Conservation (phyloP, 306 rosid genomes). For the Prunus campanulata region DNA sequence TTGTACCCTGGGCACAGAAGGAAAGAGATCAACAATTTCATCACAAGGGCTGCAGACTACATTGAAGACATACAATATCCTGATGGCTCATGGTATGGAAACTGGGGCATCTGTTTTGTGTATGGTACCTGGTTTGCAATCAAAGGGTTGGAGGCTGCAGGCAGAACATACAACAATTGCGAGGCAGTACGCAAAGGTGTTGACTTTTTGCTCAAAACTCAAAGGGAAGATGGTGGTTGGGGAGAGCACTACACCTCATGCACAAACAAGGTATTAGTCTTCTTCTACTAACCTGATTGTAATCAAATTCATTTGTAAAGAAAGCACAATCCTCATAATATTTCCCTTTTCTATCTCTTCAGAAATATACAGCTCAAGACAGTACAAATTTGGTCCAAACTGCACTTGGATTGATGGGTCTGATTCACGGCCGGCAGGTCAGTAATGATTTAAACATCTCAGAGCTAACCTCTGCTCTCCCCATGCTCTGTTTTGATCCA, state of each 20-base stretch:
- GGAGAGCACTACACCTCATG: constrained; percentile 48
- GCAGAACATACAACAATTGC: constrained; percentile 31
- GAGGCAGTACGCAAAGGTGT: constrained; percentile 36
- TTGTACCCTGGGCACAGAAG: constrained; percentile 37
- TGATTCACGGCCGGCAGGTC: constrained; percentile 41
- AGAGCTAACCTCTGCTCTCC: neutral
- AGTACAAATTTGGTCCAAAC: constrained; percentile 46
- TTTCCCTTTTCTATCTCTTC: neutral
- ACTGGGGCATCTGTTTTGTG: constrained; percentile 47
- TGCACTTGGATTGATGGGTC: constrained; percentile 39
- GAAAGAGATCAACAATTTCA: constrained; percentile 35
- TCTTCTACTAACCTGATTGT: neutral
- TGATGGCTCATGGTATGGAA: constrained; percentile 48
- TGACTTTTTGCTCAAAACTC: constrained; percentile 27
- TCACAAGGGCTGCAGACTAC: constrained; percentile 28
- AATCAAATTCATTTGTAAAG: neutral
- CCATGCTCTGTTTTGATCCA: neutral
- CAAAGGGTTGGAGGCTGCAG: constrained; percentile 34
- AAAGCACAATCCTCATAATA: neutral
- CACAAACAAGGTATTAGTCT: constrained; percentile 30
- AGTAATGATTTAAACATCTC: neutral
- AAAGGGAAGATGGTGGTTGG: constrained; percentile 44
- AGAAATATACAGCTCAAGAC: constrained; percentile 36
- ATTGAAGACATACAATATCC: constrained; percentile 33
- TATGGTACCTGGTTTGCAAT: constrained; percentile 48